These are phyloP conservation scores for Botrytis tulipae DNA, from an alignment of 2,329 filamentous ascomycete species.

Conservation along the genomic window DNA sequence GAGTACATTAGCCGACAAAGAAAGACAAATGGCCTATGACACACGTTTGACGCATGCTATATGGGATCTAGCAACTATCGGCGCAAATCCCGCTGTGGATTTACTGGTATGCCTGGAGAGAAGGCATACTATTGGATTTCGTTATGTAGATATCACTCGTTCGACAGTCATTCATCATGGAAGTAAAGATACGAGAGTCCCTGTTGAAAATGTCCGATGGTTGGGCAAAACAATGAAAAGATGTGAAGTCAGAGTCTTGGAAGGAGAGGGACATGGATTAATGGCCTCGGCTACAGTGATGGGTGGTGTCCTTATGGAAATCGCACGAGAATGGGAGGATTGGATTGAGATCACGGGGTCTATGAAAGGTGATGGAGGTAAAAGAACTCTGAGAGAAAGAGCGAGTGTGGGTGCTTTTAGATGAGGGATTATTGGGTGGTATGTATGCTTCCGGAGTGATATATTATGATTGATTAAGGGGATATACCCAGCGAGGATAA, in stretches of 20 bases:
- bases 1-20: slow-evolving; percentile 64
- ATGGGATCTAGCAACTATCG: slow-evolving; percentile 87
- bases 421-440: slow-evolving; percentile 21
- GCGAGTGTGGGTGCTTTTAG: slow-evolving; percentile 37
- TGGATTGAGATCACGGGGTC: slow-evolving; percentile 64
- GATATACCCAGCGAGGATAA: slow-evolving; percentile 7
- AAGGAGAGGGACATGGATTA: slow-evolving; percentile 88
- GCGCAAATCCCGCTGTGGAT: slow-evolving; percentile 92
- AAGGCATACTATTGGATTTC: slow-evolving; percentile 87
- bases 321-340: slow-evolving; percentile 90
- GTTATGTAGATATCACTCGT: slow-evolving; percentile 92
- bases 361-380: slow-evolving; percentile 29
- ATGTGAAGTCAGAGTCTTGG: slow-evolving; percentile 86
- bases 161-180: slow-evolving; percentile 94
- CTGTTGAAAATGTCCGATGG: slow-evolving; percentile 94
- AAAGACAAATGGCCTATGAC: slow-evolving; percentile 76
- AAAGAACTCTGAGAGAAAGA: slow-evolving; percentile 35
- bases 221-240: slow-evolving; percentile 89
- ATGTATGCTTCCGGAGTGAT: neutral
- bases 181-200: slow-evolving; percentile 83
- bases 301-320: slow-evolving; percentile 91
- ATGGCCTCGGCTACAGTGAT: slow-evolving; percentile 95
- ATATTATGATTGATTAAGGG: slow-evolving; percentile 12
- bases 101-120: slow-evolving; percentile 89
- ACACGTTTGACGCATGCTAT: slow-evolving; percentile 85